These are phyloP conservation scores for Russula dissimulans DNA, from an alignment of 768 basidiomycete genomes.

Conservation along the genomic window DNA sequence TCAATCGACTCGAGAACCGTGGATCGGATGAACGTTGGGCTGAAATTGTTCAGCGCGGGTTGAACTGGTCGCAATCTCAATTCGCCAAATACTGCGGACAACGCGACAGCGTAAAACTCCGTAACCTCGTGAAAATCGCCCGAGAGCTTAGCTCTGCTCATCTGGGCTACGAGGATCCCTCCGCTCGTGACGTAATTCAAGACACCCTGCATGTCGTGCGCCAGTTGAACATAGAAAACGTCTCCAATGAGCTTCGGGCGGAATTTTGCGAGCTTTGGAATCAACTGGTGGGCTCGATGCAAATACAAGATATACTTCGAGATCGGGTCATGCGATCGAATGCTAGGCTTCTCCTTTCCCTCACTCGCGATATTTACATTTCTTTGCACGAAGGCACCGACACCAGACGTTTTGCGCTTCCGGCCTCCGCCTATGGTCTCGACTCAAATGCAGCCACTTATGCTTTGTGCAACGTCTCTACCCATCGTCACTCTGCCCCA, in stretches of 20 bases:
- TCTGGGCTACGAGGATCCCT: background rate
- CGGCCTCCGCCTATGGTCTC: too few relatives aligned
- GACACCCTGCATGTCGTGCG: background rate
- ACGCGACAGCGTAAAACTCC: background rate
- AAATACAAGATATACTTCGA: background rate
- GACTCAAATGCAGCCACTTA: too few relatives aligned
- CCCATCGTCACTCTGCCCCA: too few relatives aligned
- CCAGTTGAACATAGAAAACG: background rate
- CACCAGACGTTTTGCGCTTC: background rate
- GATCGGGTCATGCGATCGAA: background rate
- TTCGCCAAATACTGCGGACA: background rate
- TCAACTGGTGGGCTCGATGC: background rate
- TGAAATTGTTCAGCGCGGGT: background rate
- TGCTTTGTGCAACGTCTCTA: too few relatives aligned
- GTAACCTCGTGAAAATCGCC: background rate
- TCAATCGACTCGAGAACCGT: background rate
- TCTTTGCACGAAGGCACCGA: background rate
- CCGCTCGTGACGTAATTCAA: background rate
- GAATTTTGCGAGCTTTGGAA: conserved; percentile 6
- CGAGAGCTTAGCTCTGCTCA: background rate
- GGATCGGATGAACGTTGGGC: too few relatives aligned
- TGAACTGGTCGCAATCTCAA: background rate
- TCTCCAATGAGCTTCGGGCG: background rate
- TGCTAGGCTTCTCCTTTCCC: background rate
- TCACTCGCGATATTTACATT: background rate